phyloP scores from a whole-genome alignment of 1,139 yeast species.

The Geotrichum histeridarum region DNA sequence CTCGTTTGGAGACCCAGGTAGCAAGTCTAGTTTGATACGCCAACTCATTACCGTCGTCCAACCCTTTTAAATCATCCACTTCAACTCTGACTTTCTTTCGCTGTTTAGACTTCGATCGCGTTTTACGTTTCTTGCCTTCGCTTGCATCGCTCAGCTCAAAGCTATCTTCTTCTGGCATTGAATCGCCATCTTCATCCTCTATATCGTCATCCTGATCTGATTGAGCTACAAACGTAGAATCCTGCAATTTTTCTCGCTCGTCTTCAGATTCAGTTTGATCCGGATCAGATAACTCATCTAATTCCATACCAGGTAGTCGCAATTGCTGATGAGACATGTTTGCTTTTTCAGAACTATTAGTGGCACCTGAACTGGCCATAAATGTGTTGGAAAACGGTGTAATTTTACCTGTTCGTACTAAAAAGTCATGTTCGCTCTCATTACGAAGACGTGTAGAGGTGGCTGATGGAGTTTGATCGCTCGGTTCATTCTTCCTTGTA shows the following conservation, averaged over 20 bases:
- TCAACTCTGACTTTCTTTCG: constrained; percentile 18
- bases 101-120: constrained; percentile 19
- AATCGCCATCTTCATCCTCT: constrained; percentile 25
- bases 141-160: constrained; percentile 29
- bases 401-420: constrained; percentile 83
- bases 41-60: constrained; percentile 77
- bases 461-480: constrained; percentile 17
- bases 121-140: constrained; percentile 17
- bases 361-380: constrained; percentile 26
- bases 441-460: constrained; percentile 46
- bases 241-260: constrained; percentile 24
- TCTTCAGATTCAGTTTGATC: constrained; percentile 23
- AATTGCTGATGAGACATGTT: constrained; percentile 42
- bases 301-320: constrained; percentile 42
- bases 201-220: constrained; percentile 25
- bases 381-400: constrained; percentile 88
- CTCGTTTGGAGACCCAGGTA: constrained; percentile 50
- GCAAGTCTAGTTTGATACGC: constrained; percentile 55
- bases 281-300: constrained; percentile 27
- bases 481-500: constrained; percentile 25
- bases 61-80: constrained; percentile 40
- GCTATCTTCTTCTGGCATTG: constrained; percentile 30
- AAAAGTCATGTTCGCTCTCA: constrained; percentile 72
- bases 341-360: constrained; percentile 5
- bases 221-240: constrained; percentile 22